Evolutionary conservation across 2,329 filamentous ascomycete species (phyloP).

Genomic region (Colletotrichum sansevieriae): DNA sequence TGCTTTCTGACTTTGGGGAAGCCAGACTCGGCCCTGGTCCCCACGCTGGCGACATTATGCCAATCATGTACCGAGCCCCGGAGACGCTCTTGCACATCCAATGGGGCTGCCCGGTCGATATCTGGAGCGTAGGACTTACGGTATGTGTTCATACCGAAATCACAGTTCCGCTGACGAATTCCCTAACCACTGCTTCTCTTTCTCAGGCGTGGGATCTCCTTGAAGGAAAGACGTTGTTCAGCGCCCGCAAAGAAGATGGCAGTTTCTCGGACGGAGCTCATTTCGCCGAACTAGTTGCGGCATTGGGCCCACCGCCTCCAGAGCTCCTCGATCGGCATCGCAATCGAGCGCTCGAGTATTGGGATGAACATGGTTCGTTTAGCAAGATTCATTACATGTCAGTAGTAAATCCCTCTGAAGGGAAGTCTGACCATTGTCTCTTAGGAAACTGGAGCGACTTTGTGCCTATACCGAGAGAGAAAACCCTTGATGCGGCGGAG

Average conservation of each 20-base stretch:
- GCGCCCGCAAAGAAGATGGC: constrained; percentile 42
- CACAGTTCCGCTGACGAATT: background rate
- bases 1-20: constrained; percentile 49
- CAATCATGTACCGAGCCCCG: constrained; percentile 45
- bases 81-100: constrained; percentile 44
- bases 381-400: background rate
- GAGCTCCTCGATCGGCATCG: constrained; percentile 39
- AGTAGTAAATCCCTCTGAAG: background rate
- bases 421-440: background rate
- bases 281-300: constrained; percentile 45
- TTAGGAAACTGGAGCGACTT: constrained; percentile 44
- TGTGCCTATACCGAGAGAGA: constrained; percentile 43
- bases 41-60: constrained; percentile 48
- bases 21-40: constrained; percentile 44
- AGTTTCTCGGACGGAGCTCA: constrained; percentile 44
- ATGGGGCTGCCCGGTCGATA: constrained; percentile 47
- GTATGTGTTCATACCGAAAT: constrained; percentile 17
- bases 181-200: background rate
- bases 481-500: constrained; percentile 43
- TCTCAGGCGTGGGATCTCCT: constrained; percentile 46
- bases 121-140: constrained; percentile 49
- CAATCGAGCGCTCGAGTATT: constrained; percentile 42
- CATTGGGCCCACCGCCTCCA: constrained; percentile 44
- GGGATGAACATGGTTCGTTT: constrained; percentile 45
- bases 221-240: constrained; percentile 43